Percentiles rank a stretch among this genome's conserved stretches.
Evolutionary conservation across 2,329 filamentous ascomycete genomes (phyloP).

Genomic region (Fusarium ambrosium): DNA sequence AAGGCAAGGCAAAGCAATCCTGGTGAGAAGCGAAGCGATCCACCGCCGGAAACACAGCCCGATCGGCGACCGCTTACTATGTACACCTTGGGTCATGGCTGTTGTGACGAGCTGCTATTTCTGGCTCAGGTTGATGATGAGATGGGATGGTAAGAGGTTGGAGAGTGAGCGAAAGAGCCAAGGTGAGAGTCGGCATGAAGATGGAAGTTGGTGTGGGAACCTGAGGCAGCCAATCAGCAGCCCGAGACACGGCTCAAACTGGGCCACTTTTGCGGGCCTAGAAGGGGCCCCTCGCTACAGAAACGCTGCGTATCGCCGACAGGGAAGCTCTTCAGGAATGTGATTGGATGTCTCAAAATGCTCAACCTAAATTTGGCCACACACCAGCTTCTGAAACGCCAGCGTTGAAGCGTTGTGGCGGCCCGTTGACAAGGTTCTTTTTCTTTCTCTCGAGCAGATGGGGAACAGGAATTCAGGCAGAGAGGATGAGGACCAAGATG

Average conservation of each 20-base stretch:
- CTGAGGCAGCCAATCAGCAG: conserved; percentile 40
- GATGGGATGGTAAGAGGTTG: conserved; percentile 13
- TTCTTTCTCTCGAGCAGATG: conserved; percentile 7
- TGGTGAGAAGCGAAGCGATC: conserved; percentile 29
- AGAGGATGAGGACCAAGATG: conserved; percentile 18
- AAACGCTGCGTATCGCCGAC: conserved; percentile 44
- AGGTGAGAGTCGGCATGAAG: conserved; percentile 40
- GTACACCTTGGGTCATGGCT: conserved; percentile 13
- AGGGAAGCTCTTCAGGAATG: conserved; percentile 45
- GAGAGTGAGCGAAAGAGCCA: conserved; percentile 10
- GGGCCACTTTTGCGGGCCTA: conserved; percentile 21
- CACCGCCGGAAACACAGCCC: conserved; percentile 30
- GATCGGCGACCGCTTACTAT: conserved; percentile 31
- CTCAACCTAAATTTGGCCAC: conserved; percentile 52
- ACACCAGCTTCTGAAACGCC: conserved; percentile 49
- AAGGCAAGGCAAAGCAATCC: not conserved
- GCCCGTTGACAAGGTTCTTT: conserved; percentile 30
- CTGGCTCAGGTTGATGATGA: conserved; percentile 31
- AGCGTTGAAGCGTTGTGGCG: conserved; percentile 43
- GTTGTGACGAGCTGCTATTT: conserved; percentile 38
- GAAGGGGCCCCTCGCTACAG: conserved; percentile 16
- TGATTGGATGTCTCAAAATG: conserved; percentile 52
- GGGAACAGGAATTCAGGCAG: not conserved
- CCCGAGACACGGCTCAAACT: conserved; percentile 47
- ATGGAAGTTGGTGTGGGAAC: conserved; percentile 37